phyloP scores from a whole-genome alignment of 148 eudicot species.

The Rhododendron williamsianum region DNA sequence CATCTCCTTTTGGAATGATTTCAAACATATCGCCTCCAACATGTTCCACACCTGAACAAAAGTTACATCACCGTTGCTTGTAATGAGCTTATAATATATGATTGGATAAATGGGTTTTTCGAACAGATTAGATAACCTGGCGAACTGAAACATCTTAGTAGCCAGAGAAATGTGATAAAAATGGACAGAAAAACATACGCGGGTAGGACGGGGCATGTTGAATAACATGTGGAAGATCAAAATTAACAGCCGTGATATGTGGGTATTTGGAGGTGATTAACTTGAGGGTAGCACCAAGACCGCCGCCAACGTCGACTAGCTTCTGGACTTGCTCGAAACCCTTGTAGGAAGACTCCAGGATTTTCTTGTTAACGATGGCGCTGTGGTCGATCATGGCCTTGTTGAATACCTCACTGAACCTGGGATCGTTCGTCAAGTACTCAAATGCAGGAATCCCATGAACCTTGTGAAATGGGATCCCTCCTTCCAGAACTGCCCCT shows the following conservation, averaged over 20 bases:
- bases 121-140: no score
- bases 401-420: conserved; percentile 67
- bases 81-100: no score
- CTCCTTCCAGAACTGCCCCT: conserved; percentile 77
- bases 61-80: neutral
- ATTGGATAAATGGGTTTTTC: no score
- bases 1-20: neutral
- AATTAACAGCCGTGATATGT: conserved; percentile 58
- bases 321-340: conserved; percentile 51
- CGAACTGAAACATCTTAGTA: no score
- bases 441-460: conserved; percentile 27
- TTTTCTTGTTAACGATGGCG: conserved; percentile 56
- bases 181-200: conserved; percentile 17
- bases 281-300: conserved; percentile 54
- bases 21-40: neutral
- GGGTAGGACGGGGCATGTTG: conserved; percentile 56
- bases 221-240: conserved; percentile 65
- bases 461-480: conserved; percentile 66
- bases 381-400: conserved; percentile 61
- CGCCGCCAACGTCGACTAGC: conserved; percentile 75
- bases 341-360: conserved; percentile 44
- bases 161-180: neutral
- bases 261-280: conserved; percentile 68
- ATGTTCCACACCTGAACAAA: neutral
- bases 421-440: conserved; percentile 57